These are phyloP conservation scores for Adansonia grandidieri DNA, from an alignment of 441 rosid genomes.

Conservation along the genomic window DNA sequence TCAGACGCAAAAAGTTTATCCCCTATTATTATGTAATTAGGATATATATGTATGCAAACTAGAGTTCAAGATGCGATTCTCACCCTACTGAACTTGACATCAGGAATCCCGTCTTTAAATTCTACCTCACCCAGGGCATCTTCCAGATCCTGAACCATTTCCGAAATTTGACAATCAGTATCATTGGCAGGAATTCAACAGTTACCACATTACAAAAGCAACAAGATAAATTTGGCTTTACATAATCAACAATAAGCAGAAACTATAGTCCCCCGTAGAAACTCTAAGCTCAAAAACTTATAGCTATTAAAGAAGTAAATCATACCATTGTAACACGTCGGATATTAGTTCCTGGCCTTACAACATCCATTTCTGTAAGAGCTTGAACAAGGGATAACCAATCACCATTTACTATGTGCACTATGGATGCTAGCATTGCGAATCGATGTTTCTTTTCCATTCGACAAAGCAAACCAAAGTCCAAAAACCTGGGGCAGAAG, in stretches of 20 bases:
- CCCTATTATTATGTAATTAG: slow-evolving; percentile 3
- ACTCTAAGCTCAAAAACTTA: slow-evolving; percentile 17
- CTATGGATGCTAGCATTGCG: slow-evolving; percentile 94
- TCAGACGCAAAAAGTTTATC: slow-evolving; percentile 1
- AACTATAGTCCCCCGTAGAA: slow-evolving; percentile 18
- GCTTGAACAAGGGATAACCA: slow-evolving; percentile 83
- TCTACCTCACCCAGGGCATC: slow-evolving; percentile 83
- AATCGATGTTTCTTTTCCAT: slow-evolving; percentile 92
- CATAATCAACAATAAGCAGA: neutral
- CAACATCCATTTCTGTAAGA: slow-evolving; percentile 88
- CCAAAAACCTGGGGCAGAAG: slow-evolving; percentile 70
- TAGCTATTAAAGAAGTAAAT: slow-evolving; percentile 19
- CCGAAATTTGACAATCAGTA: slow-evolving; percentile 28
- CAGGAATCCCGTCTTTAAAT: slow-evolving; percentile 83
- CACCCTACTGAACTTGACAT: slow-evolving; percentile 94
- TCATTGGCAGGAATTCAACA: slow-evolving; percentile 28
- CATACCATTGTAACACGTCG: slow-evolving; percentile 74
- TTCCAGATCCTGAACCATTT: slow-evolving; percentile 78
- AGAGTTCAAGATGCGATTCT: slow-evolving; percentile 34
- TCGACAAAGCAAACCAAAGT: slow-evolving; percentile 91
- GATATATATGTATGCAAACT: slow-evolving; percentile 2
- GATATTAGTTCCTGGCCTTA: slow-evolving; percentile 75
- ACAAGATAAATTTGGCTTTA: slow-evolving; percentile 18
- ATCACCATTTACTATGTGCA: slow-evolving; percentile 93
- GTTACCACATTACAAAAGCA: slow-evolving; percentile 5